Evolutionary conservation across 306 rosid species (phyloP).

Genomic region (Datisca glomerata): DNA sequence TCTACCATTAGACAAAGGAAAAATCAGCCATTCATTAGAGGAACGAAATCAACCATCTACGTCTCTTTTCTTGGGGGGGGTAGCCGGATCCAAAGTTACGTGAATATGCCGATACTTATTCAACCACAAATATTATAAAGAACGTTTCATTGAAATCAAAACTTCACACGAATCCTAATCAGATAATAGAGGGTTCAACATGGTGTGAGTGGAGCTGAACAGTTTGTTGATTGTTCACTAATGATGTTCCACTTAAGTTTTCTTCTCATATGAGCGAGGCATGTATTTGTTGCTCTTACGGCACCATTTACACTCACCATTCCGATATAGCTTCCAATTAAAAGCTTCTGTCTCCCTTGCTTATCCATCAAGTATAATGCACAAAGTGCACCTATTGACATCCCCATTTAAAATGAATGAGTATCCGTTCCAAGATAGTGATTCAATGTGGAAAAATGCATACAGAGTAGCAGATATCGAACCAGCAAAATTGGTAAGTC

Average conservation of each 20-base stretch:
- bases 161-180: too few relatives aligned
- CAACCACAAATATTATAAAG: too few relatives aligned
- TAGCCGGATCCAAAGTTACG: background rate
- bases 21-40: background rate
- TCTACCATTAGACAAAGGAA: background rate
- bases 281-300: too few relatives aligned
- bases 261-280: too few relatives aligned
- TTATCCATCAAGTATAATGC: constrained; percentile 69
- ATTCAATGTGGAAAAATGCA: constrained; percentile 5
- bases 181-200: too few relatives aligned
- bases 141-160: too few relatives aligned
- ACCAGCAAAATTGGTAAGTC: constrained; percentile 86
- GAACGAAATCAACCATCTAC: background rate
- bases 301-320: constrained; percentile 43
- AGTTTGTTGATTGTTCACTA: too few relatives aligned
- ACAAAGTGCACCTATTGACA: constrained; percentile 55
- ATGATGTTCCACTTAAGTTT: too few relatives aligned
- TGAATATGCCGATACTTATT: too few relatives aligned
- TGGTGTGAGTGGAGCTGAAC: too few relatives aligned
- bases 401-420: constrained; percentile 16
- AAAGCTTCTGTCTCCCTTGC: constrained; percentile 76
- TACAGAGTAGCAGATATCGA: constrained; percentile 11
- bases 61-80: background rate
- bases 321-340: constrained; percentile 79
- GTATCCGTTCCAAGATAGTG: constrained; percentile 12